Evolutionary conservation across 176 grass and related monocot genomes (phyloP).

Genomic region (Pharus latifolius): DNA sequence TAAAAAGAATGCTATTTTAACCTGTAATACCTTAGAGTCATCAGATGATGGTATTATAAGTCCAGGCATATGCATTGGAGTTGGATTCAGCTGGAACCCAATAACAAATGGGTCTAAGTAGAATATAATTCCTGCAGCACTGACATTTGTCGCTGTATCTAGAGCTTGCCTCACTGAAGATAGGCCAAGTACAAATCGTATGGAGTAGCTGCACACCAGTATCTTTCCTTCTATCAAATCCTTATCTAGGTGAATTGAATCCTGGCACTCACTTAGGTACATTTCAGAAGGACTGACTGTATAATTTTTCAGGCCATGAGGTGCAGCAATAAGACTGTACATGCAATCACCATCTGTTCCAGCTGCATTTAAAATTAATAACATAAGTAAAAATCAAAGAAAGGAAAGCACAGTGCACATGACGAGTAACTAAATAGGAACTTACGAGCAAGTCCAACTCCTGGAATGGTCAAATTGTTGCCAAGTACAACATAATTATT

Average conservation of each 20-base stretch:
- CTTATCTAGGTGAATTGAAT: constrained; percentile 62
- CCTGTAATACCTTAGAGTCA: constrained; percentile 72
- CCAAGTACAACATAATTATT: constrained; percentile 77
- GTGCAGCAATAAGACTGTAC: constrained; percentile 78
- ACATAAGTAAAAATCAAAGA: constrained; percentile 1
- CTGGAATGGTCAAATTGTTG: constrained; percentile 80
- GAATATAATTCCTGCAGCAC: constrained; percentile 79
- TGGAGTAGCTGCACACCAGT: constrained; percentile 90
- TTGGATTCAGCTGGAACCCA: constrained; percentile 96
- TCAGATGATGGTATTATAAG: constrained; percentile 95
- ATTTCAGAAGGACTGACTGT: constrained; percentile 39
- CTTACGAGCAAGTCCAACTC: constrained; percentile 95
- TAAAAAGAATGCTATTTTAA: not conserved
- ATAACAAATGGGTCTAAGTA: constrained; percentile 97
- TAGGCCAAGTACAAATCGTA: constrained; percentile 93
- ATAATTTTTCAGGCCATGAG: constrained; percentile 68
- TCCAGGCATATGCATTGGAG: constrained; percentile 85
- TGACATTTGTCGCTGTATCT: constrained; percentile 77
- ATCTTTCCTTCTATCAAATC: constrained; percentile 73
- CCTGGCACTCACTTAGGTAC: constrained; percentile 88
- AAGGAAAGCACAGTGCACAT: not conserved
- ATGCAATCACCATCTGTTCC: constrained; percentile 75
- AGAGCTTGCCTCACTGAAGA: constrained; percentile 95
- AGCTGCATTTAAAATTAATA: constrained; percentile 50
- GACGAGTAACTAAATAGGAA: constrained; percentile 21